These are phyloP conservation scores for Talaromyces piceae DNA, from an alignment of 2,329 filamentous ascomycete species.

Conservation along the genomic window DNA sequence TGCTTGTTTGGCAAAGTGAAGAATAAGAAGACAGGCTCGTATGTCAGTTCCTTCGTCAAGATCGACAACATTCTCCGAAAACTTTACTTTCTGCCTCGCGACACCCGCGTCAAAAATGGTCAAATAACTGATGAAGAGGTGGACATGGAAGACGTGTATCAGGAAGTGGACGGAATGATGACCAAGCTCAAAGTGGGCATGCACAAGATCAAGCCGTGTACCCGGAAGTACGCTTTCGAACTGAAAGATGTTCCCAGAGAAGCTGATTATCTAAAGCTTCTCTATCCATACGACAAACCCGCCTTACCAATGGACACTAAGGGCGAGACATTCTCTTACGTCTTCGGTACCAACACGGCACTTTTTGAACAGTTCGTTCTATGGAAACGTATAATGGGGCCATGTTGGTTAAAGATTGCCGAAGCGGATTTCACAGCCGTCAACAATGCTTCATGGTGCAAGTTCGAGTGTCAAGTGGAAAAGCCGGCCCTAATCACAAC, in stretches of 20 bases:
- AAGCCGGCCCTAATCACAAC: conserved; percentile 70
- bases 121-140: conserved; percentile 69
- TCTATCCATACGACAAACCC: conserved; percentile 87
- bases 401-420: conserved; percentile 91
- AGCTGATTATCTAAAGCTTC: conserved; percentile 84
- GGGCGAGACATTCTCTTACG: conserved; percentile 86
- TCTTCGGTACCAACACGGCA: conserved; percentile 88
- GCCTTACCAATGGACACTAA: conserved; percentile 60
- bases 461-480: conserved; percentile 76
- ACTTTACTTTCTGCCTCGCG: conserved; percentile 82
- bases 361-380: conserved; percentile 97
- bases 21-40: conserved; percentile 71
- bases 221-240: conserved; percentile 93
- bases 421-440: conserved; percentile 75
- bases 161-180: conserved; percentile 85
- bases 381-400: conserved; percentile 98
- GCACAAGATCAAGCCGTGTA: conserved; percentile 89
- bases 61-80: conserved; percentile 91
- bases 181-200: conserved; percentile 73
- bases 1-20: conserved; percentile 95
- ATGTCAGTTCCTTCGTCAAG: conserved; percentile 91
- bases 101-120: conserved; percentile 52
- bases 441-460: conserved; percentile 94
- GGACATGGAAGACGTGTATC: conserved; percentile 80
- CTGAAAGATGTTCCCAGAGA: conserved; percentile 79